These are phyloP conservation scores for Ogataea corticis DNA, from an alignment of 805 yeast genomes.

Conservation along the genomic window DNA sequence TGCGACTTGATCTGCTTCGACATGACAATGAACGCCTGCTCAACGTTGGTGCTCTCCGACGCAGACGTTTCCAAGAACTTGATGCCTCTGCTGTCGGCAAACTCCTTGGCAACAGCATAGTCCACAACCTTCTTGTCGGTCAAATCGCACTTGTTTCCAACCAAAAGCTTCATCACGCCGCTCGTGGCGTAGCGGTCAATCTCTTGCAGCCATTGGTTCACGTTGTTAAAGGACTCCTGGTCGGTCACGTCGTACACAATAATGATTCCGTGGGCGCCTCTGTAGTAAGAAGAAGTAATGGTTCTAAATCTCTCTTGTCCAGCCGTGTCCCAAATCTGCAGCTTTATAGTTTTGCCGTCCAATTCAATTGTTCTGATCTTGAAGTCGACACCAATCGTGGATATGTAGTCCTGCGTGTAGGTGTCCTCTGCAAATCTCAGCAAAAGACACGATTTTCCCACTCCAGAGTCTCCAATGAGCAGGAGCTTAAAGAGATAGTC, in stretches of 20 bases:
- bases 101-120: constrained; percentile 93
- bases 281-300: constrained; percentile 93
- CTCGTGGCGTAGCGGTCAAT: constrained; percentile 98
- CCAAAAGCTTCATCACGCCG: constrained; percentile 92
- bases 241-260: constrained; percentile 98
- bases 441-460: constrained; percentile 93
- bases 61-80: constrained; percentile 98
- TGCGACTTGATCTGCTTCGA: constrained; percentile 97
- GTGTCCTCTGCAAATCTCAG: constrained; percentile 97
- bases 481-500: constrained; percentile 93
- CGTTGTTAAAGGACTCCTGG: constrained; percentile 93
- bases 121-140: constrained; percentile 94
- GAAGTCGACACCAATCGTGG: constrained; percentile 98
- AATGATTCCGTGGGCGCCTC: constrained; percentile 98
- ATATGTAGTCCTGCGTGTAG: constrained; percentile 93
- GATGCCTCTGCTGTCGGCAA: constrained; percentile 91
- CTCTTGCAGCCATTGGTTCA: constrained; percentile 98
- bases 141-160: constrained; percentile 95
- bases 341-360: constrained; percentile 95
- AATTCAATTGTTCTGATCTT: constrained; percentile 85
- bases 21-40: constrained; percentile 98
- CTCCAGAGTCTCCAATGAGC: constrained; percentile 98
- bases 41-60: constrained; percentile 91
- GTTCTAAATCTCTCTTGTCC: constrained; percentile 99
- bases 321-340: constrained; percentile 99